Evolutionary conservation across 192 early-diverging fungal genomes (phyloP).

Genomic region (Podila horticola): DNA sequence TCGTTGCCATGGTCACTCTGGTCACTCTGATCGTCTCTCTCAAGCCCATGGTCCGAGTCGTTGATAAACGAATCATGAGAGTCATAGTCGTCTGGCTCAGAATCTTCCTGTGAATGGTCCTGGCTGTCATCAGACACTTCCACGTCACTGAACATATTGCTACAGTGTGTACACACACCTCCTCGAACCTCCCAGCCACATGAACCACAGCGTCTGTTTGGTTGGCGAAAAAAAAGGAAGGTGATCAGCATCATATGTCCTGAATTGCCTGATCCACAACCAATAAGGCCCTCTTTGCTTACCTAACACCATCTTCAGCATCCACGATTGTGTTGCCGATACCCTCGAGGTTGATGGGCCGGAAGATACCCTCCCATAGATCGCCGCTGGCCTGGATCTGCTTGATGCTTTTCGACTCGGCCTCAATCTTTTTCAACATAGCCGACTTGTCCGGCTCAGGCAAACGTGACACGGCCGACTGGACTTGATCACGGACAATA

Average conservation of each 20-base stretch:
- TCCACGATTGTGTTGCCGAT: conserved; percentile 28
- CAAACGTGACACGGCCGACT: conserved; percentile 24
- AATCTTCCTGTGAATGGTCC: conserved; percentile 16
- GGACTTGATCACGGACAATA: conserved; percentile 50
- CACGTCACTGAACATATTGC: conserved; percentile 29
- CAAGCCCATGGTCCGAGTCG: neutral
- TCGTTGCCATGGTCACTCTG: neutral
- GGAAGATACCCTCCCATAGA: conserved; percentile 29
- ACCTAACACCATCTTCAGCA: conserved; percentile 51
- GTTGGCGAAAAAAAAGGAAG: neutral
- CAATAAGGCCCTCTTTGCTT: neutral
- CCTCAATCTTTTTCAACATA: conserved; percentile 11
- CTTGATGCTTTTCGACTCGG: conserved; percentile 25
- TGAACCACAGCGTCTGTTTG: conserved; percentile 29
- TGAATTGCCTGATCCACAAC: neutral
- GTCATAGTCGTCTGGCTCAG: conserved; percentile 38
- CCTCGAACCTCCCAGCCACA: conserved; percentile 44
- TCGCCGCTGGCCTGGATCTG: conserved; percentile 13
- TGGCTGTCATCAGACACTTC: conserved; percentile 34
- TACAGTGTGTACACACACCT: conserved; percentile 29
- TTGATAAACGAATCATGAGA: conserved; percentile 48
- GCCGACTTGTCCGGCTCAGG: conserved; percentile 21
- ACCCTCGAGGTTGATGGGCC: conserved; percentile 17
- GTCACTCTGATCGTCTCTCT: neutral
- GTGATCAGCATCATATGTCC: neutral